Conservation (phyloP, 164 flowering plant species). For the Cinnamomum chago region DNA sequence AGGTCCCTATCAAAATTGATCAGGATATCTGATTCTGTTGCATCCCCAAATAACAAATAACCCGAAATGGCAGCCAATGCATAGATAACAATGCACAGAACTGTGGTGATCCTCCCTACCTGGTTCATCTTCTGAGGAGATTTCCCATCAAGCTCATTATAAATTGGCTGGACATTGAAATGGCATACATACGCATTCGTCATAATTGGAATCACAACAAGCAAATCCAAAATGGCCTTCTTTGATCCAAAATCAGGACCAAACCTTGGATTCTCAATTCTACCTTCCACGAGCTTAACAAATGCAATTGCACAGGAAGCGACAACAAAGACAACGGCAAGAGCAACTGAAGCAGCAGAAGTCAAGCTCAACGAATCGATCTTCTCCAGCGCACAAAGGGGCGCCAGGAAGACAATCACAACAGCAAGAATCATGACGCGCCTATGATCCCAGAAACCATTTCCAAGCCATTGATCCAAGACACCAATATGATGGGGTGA, state of each 20-base stretch:
- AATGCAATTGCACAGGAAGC: slow-evolving; percentile 56
- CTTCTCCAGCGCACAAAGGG: slow-evolving; percentile 74
- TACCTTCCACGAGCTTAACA: slow-evolving; percentile 78
- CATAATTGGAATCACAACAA: slow-evolving; percentile 95
- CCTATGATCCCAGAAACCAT: slow-evolving; percentile 87
- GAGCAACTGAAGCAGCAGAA: slow-evolving; percentile 93
- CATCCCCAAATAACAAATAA: slow-evolving; percentile 75
- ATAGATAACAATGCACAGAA: slow-evolving; percentile 67
- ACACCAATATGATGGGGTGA: slow-evolving; percentile 75
- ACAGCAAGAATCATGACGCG: slow-evolving; percentile 58
- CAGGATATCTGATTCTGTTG: slow-evolving; percentile 81
- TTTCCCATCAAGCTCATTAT: slow-evolving; percentile 82
- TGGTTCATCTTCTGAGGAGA: slow-evolving; percentile 85
- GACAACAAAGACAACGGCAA: slow-evolving; percentile 83
- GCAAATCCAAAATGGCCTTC: slow-evolving; percentile 71
- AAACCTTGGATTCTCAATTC: slow-evolving; percentile 64
- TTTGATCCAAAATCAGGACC: slow-evolving; percentile 77
- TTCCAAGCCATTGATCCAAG: slow-evolving; percentile 83
- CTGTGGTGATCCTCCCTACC: slow-evolving; percentile 80
- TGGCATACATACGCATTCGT: slow-evolving; percentile 91
- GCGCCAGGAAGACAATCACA: slow-evolving; percentile 73
- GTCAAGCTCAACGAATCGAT: slow-evolving; percentile 90
- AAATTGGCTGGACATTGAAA: slow-evolving; percentile 91
- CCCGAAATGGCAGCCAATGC: slow-evolving; percentile 73
- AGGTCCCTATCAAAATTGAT: slow-evolving; percentile 87